Conservation (phyloP, 345 rosid species). For the Noccaea caerulescens region DNA sequence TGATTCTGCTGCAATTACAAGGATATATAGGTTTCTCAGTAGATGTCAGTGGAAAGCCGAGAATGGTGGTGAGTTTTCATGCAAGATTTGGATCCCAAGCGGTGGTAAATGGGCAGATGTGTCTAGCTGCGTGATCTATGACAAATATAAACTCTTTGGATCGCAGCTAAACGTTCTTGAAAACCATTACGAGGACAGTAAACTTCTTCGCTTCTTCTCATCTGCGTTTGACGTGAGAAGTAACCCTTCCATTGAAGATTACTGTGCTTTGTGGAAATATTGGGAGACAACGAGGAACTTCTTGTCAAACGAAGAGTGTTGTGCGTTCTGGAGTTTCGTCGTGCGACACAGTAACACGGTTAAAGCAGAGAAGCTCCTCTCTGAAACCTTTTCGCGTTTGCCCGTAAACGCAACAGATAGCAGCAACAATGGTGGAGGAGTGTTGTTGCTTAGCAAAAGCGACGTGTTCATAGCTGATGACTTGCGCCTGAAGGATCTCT, state of each 20-base stretch:
- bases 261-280: conserved; percentile 63
- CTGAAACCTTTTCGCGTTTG: conserved; percentile 51
- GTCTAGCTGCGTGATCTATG: conserved; percentile 55
- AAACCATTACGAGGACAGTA: conserved; percentile 46
- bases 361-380: conserved; percentile 30
- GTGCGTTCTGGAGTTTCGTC: conserved; percentile 66
- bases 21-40: conserved; percentile 57
- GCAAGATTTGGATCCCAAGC: conserved; percentile 60
- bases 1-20: conserved; percentile 48
- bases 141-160: conserved; percentile 56
- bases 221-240: conserved; percentile 47
- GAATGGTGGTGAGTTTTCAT: conserved; percentile 24
- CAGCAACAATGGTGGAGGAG: conserved; percentile 24
- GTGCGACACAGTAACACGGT: conserved; percentile 21
- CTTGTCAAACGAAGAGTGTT: conserved; percentile 53
- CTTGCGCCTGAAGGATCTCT: conserved; percentile 60
- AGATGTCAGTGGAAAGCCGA: conserved; percentile 46
- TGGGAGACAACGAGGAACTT: conserved; percentile 52
- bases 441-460: conserved; percentile 46
- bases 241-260: conserved; percentile 56
- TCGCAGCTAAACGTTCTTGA: conserved; percentile 53
- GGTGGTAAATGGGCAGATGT: conserved; percentile 57
- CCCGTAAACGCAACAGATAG: conserved; percentile 48
- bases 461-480: conserved; percentile 78
- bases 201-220: conserved; percentile 49